These are phyloP conservation scores for Phytopythium mirpurense DNA, from an alignment of 352 stramenopile species.

Conservation along the genomic window DNA sequence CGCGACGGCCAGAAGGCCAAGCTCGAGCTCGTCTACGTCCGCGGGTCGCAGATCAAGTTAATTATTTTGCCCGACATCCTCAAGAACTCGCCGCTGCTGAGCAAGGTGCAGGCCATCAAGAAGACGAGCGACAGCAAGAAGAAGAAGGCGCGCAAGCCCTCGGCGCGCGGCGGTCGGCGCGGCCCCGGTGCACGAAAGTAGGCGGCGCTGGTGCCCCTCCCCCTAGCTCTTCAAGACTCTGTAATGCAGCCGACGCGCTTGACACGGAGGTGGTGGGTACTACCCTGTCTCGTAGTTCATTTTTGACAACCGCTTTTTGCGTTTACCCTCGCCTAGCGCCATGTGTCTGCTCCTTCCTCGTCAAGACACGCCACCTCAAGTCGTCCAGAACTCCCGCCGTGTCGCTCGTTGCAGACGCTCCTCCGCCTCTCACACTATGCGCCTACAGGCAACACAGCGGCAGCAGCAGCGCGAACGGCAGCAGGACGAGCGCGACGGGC, in stretches of 20 bases:
- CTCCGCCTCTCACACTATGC: neutral
- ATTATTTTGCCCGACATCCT: constrained; percentile 96
- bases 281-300: no score
- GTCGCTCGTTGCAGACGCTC: no score
- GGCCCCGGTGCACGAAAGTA: constrained; percentile 33
- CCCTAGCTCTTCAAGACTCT: neutral
- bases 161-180: constrained; percentile 16
- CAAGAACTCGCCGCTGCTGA: constrained; percentile 96
- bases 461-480: constrained; percentile 56
- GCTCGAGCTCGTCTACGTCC: constrained; percentile 91
- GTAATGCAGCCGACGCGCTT: constrained; percentile 1
- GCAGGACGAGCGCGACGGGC: constrained; percentile 42
- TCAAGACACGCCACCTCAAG: no score
- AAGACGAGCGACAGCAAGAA: constrained; percentile 60
- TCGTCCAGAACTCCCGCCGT: no score
- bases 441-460: constrained; percentile 64
- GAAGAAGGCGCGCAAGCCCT: constrained; percentile 32
- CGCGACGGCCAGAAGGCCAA: constrained; percentile 79
- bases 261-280: no score
- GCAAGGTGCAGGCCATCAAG: constrained; percentile 91
- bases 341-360: no score
- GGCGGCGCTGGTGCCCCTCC: no score
- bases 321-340: no score
- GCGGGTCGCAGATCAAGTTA: constrained; percentile 96
- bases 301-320: no score